A percentile compares a stretch with the other conserved stretches of the same genome.
Conservation (phyloP, 257 asterid species). For the Dorcoceras hygrometricum region DNA sequence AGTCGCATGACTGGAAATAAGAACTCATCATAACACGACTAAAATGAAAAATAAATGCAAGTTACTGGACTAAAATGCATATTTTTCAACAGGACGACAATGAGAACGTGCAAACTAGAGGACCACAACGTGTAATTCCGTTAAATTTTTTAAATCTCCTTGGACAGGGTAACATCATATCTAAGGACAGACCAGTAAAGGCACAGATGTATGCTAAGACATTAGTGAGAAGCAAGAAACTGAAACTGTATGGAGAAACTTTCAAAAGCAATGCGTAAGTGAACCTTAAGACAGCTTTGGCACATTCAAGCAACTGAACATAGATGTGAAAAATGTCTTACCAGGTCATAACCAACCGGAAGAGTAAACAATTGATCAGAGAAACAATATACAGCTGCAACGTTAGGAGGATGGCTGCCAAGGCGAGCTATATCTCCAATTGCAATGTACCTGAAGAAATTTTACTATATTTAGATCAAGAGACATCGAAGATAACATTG, state of each 20-base stretch:
- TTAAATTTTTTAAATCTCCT: background rate
- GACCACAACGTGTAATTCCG: too few relatives aligned
- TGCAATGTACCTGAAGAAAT: conserved; percentile 63
- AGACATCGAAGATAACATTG: background rate
- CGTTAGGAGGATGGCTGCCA: conserved; percentile 86
- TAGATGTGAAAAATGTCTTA: conserved; percentile 27
- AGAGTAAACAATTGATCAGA: conserved; percentile 49
- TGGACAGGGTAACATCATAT: background rate
- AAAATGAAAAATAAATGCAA: too few relatives aligned
- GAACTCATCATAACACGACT: too few relatives aligned
- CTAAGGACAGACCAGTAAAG: background rate
- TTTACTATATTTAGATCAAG: conserved; percentile 11
- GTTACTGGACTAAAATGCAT: too few relatives aligned
- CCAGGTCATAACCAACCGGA: conserved; percentile 96
- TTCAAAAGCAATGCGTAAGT: conserved; percentile 1
- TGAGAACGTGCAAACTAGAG: too few relatives aligned
- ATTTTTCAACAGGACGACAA: too few relatives aligned
- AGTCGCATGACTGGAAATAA: too few relatives aligned
- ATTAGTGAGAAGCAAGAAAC: background rate
- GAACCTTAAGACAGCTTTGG: background rate
- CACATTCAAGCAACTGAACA: background rate
- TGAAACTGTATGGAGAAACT: background rate
- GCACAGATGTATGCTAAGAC: background rate
- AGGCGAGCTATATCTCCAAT: conserved; percentile 84
- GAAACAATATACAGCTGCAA: conserved; percentile 67